These are phyloP conservation scores for Talaromyces marneffei DNA, from an alignment of 2,329 filamentous ascomycete species.

Conservation along the genomic window DNA sequence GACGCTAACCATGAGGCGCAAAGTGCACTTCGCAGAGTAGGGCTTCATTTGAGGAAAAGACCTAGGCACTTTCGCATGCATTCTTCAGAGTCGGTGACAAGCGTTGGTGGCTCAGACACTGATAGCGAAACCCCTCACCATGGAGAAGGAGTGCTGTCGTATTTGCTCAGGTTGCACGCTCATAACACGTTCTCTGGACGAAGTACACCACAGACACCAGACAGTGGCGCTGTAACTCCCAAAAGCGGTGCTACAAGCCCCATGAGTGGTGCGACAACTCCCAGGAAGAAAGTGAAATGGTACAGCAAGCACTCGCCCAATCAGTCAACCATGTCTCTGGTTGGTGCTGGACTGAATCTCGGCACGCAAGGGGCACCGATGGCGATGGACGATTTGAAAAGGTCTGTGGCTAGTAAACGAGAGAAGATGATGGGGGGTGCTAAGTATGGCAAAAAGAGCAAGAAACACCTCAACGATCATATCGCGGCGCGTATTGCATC, in stretches of 20 bases:
- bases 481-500: constrained; percentile 59
- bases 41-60: constrained; percentile 21
- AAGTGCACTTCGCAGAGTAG: constrained; percentile 28
- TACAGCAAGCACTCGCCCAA: constrained; percentile 19
- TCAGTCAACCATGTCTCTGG: constrained; percentile 14
- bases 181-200: constrained; percentile 13
- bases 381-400: constrained; percentile 14
- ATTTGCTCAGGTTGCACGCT: constrained; percentile 25
- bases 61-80: constrained; percentile 11
- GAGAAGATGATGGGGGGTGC: background rate
- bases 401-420: constrained; percentile 10
- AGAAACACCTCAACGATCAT: constrained; percentile 39
- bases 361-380: constrained; percentile 9
- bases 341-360: constrained; percentile 14
- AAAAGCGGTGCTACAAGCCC: constrained; percentile 16
- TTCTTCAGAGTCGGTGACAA: constrained; percentile 14
- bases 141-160: constrained; percentile 28
- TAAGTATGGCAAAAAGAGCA: constrained; percentile 30
- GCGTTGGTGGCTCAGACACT: constrained; percentile 9
- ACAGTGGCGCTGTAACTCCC: constrained; percentile 16
- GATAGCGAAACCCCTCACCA: constrained; percentile 20
- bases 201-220: constrained; percentile 8
- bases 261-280: constrained; percentile 14
- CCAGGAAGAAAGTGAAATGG: constrained; percentile 22
- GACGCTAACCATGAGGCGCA: constrained; percentile 24